Percentiles rank a stretch among this genome's conserved stretches.
phyloP scores from a whole-genome alignment of 73 alveolate species.

The Stentor coeruleus region DNA sequence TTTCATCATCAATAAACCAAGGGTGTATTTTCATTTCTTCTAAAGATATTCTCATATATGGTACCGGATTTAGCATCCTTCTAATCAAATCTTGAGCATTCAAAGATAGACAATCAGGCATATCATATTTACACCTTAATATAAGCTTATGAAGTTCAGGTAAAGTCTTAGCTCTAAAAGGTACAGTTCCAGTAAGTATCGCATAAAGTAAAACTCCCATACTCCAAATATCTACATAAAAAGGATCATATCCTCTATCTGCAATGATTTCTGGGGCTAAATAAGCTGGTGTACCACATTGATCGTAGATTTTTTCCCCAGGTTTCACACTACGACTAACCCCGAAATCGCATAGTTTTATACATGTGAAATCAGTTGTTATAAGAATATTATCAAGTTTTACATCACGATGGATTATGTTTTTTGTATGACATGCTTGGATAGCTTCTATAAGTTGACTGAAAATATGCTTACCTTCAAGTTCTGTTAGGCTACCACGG shows the following conservation, averaged over 20 bases:
- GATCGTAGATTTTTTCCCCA: slow-evolving; percentile 84
- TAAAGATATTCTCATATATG: slow-evolving; percentile 38
- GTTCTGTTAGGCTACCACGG: slow-evolving; percentile 85
- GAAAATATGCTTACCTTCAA: slow-evolving; percentile 73
- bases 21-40: slow-evolving; percentile 41
- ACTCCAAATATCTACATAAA: slow-evolving; percentile 93
- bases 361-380: slow-evolving; percentile 67
- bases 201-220: slow-evolving; percentile 92
- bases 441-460: slow-evolving; percentile 81
- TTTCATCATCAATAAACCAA: slow-evolving; percentile 31
- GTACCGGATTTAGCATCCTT: slow-evolving; percentile 43
- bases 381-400: slow-evolving; percentile 93
- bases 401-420: slow-evolving; percentile 92
- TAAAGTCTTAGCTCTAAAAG: slow-evolving; percentile 91
- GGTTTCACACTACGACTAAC: slow-evolving; percentile 81
- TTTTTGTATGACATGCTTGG: slow-evolving; percentile 73
- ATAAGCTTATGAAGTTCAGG: slow-evolving; percentile 64
- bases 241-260: slow-evolving; percentile 93
- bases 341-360: slow-evolving; percentile 96
- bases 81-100: slow-evolving; percentile 29
- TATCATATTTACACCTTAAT: slow-evolving; percentile 8
- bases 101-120: slow-evolving; percentile 29
- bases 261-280: slow-evolving; percentile 97
- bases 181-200: slow-evolving; percentile 91
- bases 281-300: slow-evolving; percentile 99